Evolutionary conservation across 495 filamentous ascomycete species (phyloP).

Genomic region (Hyaloscypha variabilis): DNA sequence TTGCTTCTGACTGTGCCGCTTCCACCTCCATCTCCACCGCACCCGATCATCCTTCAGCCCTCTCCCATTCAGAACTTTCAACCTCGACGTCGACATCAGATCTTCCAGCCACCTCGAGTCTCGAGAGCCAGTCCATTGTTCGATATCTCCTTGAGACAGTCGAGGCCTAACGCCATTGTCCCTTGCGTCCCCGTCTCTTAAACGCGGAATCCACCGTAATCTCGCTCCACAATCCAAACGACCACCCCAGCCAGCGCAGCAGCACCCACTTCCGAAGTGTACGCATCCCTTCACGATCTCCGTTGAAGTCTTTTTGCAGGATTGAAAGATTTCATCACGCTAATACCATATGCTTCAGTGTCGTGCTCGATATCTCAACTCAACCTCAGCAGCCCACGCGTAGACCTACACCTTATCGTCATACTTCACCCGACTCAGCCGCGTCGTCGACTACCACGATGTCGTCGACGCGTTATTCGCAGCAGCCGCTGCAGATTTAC

Average conservation of each 20-base stretch:
- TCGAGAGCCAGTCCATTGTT: not conserved
- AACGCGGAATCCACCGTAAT: constrained; percentile 32
- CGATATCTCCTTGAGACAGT: constrained; percentile 13
- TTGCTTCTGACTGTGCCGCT: constrained; percentile 13
- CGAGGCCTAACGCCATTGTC: constrained; percentile 10
- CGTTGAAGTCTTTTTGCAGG: constrained; percentile 11
- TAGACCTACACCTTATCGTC: not conserved
- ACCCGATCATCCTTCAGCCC: not conserved
- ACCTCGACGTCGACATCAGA: not conserved
- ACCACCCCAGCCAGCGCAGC: constrained; percentile 25
- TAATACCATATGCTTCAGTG: constrained; percentile 22
- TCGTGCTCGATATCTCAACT: constrained; percentile 2
- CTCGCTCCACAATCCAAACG: constrained; percentile 33
- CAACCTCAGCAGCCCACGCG: constrained; percentile 16
- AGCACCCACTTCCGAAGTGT: constrained; percentile 27
- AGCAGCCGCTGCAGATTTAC: constrained; percentile 63
- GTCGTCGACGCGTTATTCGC: constrained; percentile 65
- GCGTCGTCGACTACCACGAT: constrained; percentile 41
- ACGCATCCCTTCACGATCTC: constrained; percentile 21
- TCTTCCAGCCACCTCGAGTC: not conserved
- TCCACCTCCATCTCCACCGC: constrained; percentile 2
- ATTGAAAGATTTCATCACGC: constrained; percentile 14
- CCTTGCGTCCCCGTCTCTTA: constrained; percentile 25
- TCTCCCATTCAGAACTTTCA: not conserved
- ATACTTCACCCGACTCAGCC: not conserved